phyloP scores from a whole-genome alignment of 306 rosid species.

The Vicia faba region DNA sequence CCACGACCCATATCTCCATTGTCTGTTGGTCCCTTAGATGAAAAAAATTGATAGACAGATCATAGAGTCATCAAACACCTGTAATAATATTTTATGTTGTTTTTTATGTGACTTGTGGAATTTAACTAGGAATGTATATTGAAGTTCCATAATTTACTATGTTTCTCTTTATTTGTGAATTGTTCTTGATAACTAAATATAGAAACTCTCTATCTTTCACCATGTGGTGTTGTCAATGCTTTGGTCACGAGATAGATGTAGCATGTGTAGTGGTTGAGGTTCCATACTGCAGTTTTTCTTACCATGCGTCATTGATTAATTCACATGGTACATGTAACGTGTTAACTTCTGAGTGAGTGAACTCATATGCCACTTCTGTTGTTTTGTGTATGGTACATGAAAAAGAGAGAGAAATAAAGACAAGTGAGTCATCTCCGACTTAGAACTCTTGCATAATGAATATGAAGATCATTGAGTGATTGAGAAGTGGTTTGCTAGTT shows the following conservation, averaged over 20 bases:
- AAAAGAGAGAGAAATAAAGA: neutral
- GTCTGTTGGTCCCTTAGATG: slow-evolving; percentile 39
- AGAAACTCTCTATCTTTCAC: slow-evolving; percentile 20
- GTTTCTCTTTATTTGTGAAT: slow-evolving; percentile 8
- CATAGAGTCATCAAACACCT: slow-evolving; percentile 32
- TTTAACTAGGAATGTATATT: slow-evolving; percentile 30
- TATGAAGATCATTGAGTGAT: neutral
- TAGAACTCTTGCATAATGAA: neutral
- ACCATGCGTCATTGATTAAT: neutral
- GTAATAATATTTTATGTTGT: slow-evolving; percentile 24
- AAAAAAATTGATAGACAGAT: slow-evolving; percentile 14
- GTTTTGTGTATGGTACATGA: neutral
- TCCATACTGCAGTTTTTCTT: slow-evolving; percentile 13
- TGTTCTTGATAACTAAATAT: slow-evolving; percentile 26
- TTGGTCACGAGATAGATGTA: slow-evolving; percentile 38
- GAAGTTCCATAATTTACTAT: neutral
- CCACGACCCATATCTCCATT: slow-evolving; percentile 33
- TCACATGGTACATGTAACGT: slow-evolving; percentile 17
- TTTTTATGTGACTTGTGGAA: slow-evolving; percentile 15
- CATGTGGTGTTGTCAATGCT: slow-evolving; percentile 39
- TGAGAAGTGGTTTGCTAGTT: neutral
- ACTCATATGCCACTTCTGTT: neutral
- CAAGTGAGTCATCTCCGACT: neutral
- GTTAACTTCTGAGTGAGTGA: neutral
- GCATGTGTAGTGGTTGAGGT: slow-evolving; percentile 27